These are phyloP conservation scores for Teratosphaeria destructans DNA, from an alignment of 2,329 filamentous ascomycete species.

Conservation along the genomic window DNA sequence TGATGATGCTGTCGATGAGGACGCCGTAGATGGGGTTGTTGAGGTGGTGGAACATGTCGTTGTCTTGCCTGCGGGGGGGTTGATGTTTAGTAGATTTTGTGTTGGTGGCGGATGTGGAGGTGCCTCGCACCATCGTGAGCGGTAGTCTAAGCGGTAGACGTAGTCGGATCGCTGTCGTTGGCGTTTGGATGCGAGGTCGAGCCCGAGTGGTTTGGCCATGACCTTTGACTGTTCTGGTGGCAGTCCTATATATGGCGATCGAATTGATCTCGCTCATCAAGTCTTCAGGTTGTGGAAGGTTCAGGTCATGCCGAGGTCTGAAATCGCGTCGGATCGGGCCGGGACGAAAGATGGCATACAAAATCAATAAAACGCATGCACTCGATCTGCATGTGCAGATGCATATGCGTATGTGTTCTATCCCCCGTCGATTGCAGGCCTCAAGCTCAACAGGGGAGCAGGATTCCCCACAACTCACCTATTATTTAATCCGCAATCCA, in stretches of 20 bases:
- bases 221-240: background rate
- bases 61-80: constrained; percentile 58
- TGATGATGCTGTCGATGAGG: constrained; percentile 71
- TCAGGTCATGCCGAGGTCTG: background rate
- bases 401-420: too few relatives aligned
- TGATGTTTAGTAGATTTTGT: background rate
- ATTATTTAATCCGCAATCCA: too few relatives aligned
- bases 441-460: too few relatives aligned
- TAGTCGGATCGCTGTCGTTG: constrained; percentile 55
- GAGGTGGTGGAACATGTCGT: constrained; percentile 81
- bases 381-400: background rate
- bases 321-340: background rate
- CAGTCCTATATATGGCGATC: background rate
- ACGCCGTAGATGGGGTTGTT: constrained; percentile 40
- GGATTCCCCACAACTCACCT: too few relatives aligned
- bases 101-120: constrained; percentile 1
- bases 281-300: background rate
- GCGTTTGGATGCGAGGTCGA: constrained; percentile 12
- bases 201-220: constrained; percentile 6
- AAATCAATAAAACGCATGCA: background rate
- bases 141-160: constrained; percentile 47
- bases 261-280: background rate
- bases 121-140: constrained; percentile 65
- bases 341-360: background rate
- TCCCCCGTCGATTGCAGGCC: too few relatives aligned